A percentile compares a stretch with the other conserved stretches of the same genome.
phyloP scores from a whole-genome alignment of 805 yeast genomes.

The Pichia membranifaciens region DNA sequence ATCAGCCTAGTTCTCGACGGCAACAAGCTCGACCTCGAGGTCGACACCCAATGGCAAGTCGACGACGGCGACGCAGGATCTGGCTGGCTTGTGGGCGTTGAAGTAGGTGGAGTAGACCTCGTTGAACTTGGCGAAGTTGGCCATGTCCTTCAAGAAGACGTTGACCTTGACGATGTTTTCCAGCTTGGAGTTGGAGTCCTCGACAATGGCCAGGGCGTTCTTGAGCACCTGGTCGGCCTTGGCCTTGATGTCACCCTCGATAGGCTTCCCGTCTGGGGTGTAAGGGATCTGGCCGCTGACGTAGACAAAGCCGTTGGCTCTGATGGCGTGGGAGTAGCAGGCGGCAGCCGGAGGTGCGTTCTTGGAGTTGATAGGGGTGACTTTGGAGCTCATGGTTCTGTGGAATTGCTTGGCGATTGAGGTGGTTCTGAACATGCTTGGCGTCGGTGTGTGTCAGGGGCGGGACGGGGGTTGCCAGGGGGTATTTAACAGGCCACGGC shows the following conservation, averaged over 20 bases:
- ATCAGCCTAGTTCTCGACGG: conserved; percentile 50
- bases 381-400: conserved; percentile 29
- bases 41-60: conserved; percentile 83
- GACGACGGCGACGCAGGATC: conserved; percentile 96
- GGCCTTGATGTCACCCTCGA: conserved; percentile 70
- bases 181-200: conserved; percentile 79
- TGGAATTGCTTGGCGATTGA: conserved; percentile 12
- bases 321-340: conserved; percentile 92
- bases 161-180: conserved; percentile 83
- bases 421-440: background rate
- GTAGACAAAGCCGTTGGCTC: conserved; percentile 82
- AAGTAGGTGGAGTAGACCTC: conserved; percentile 77
- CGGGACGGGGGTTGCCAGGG: no score
- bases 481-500: no score
- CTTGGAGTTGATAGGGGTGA: conserved; percentile 51
- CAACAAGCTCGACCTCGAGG: conserved; percentile 89
- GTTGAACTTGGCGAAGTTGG: conserved; percentile 79
- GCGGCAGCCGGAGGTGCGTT: conserved; percentile 97
- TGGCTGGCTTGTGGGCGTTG: conserved; percentile 80
- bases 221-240: conserved; percentile 71
- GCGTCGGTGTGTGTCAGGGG: no score
- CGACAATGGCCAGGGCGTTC: conserved; percentile 66
- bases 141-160: conserved; percentile 87
- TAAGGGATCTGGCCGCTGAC: conserved; percentile 95
- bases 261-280: conserved; percentile 74